A percentile compares a stretch with the other conserved stretches of the same genome.
Conservation (phyloP, 208 protist species). For the Trypanosoma avium region DNA sequence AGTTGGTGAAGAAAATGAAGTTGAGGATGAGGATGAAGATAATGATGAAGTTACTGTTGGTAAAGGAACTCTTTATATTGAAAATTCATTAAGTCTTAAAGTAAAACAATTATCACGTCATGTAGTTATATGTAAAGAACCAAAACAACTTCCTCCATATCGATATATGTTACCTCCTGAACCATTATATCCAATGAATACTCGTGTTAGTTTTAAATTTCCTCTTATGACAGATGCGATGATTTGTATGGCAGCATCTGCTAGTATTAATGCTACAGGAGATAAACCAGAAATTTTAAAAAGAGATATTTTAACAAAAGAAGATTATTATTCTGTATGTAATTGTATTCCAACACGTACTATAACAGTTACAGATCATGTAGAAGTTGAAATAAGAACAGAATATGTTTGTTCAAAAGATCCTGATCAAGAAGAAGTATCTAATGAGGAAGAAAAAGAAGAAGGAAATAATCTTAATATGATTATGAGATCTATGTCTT, state of each 20-base stretch:
- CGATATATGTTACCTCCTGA: constrained; percentile 76
- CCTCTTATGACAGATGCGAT: constrained; percentile 72
- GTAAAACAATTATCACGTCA: constrained; percentile 65
- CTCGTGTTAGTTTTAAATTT: constrained; percentile 52
- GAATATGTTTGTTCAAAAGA: constrained; percentile 65
- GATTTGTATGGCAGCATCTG: constrained; percentile 55
- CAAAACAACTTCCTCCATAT: constrained; percentile 61
- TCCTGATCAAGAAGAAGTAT: background rate
- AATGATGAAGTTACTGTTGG: constrained; percentile 37
- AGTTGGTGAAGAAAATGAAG: background rate
- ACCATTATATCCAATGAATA: constrained; percentile 65
- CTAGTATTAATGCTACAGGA: background rate
- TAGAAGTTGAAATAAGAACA: constrained; percentile 75
- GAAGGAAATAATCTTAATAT: background rate
- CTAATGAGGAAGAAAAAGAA: background rate
- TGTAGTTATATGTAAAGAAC: constrained; percentile 42
- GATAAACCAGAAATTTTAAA: background rate
- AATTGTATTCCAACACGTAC: constrained; percentile 55
- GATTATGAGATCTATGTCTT: background rate
- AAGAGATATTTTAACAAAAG: constrained; percentile 7
- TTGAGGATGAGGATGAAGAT: constrained; percentile 17
- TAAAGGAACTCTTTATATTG: constrained; percentile 59
- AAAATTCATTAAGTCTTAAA: constrained; percentile 52
- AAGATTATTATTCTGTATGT: constrained; percentile 37
- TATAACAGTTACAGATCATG: constrained; percentile 53